Percentiles rank a stretch among this genome's conserved stretches.
Evolutionary conservation across 768 basidiomycete species (phyloP).

Genomic region (Obba rivulosa): DNA sequence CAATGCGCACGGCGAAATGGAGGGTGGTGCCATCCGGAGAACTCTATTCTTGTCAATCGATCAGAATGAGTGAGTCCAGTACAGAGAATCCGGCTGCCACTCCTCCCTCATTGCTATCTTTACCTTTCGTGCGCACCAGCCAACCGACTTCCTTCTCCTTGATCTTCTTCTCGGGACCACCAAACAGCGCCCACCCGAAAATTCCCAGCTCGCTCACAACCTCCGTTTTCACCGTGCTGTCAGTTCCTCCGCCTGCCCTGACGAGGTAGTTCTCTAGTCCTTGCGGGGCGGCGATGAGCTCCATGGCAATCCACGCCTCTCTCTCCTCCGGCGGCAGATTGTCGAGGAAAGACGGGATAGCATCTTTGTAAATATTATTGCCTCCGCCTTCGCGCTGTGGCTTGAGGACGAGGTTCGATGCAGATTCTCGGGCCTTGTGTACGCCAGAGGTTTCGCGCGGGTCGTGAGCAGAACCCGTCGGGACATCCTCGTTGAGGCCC

Average conservation of each 20-base stretch:
- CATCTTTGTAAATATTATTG: conserved; percentile 87
- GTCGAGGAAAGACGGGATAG: conserved; percentile 75
- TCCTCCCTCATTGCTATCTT: conserved; percentile 89
- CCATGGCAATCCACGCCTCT: conserved; percentile 94
- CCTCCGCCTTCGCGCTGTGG: conserved; percentile 98
- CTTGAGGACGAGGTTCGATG: conserved; percentile 75
- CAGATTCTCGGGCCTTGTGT: conserved; percentile 43
- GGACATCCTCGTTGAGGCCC: conserved; percentile 49
- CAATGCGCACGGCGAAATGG: too few relatives aligned
- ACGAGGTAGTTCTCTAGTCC: conserved; percentile 70
- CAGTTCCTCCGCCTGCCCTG: conserved; percentile 49
- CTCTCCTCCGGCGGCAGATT: conserved; percentile 53
- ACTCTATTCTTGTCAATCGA: conserved; percentile 20
- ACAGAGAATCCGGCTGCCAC: conserved; percentile 51
- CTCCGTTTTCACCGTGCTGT: conserved; percentile 49
- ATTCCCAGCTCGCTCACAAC: conserved; percentile 89
- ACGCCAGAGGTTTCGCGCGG: conserved; percentile 28
- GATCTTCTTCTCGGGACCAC: conserved; percentile 33
- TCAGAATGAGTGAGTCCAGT: conserved; percentile 36
- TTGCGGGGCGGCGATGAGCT: conserved; percentile 75
- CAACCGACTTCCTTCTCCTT: conserved; percentile 73
- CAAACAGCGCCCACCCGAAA: conserved; percentile 86
- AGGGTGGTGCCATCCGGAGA: too few relatives aligned
- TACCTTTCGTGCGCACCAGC: conserved; percentile 85
- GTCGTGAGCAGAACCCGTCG: conserved; percentile 4